Evolutionary conservation across 2,329 filamentous ascomycete genomes (phyloP).

Genomic region (Scedosporium minutisporum): DNA sequence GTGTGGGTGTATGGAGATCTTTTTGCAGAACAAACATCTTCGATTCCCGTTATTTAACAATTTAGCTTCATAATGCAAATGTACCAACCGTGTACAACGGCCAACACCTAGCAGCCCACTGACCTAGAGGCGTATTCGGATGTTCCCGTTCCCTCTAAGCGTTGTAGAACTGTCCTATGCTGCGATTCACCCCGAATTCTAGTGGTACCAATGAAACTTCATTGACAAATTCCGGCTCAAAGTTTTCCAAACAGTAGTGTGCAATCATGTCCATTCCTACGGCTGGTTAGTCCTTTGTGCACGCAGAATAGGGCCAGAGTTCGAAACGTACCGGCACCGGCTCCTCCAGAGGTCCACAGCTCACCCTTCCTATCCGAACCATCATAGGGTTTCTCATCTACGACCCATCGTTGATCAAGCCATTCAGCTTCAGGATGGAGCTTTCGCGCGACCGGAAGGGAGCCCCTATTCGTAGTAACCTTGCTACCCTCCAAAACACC

Average conservation of each 20-base stretch:
- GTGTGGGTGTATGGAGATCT: too few relatives aligned
- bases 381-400: constrained; percentile 18
- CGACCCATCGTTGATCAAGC: constrained; percentile 27
- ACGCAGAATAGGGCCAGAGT: neutral
- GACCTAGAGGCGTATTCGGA: too few relatives aligned
- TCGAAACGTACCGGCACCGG: constrained; percentile 21
- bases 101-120: too few relatives aligned
- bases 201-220: too few relatives aligned
- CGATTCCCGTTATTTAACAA: too few relatives aligned
- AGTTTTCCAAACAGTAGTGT: neutral
- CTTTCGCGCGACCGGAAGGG: constrained; percentile 16
- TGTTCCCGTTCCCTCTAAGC: too few relatives aligned
- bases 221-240: neutral
- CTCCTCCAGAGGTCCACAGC: constrained; percentile 28
- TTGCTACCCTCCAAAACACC: constrained; percentile 26
- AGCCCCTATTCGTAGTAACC: constrained; percentile 26
- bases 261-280: neutral
- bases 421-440: constrained; percentile 24
- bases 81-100: too few relatives aligned
- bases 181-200: too few relatives aligned
- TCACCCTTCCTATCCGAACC: constrained; percentile 17
- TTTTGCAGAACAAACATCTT: too few relatives aligned
- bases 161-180: too few relatives aligned
- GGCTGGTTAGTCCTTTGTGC: neutral
- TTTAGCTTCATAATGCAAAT: too few relatives aligned